Percentiles rank a stretch among this genome's conserved stretches.
Conservation (phyloP, 176 grass and related monocot species). For the Hyparrhenia diplandra region DNA sequence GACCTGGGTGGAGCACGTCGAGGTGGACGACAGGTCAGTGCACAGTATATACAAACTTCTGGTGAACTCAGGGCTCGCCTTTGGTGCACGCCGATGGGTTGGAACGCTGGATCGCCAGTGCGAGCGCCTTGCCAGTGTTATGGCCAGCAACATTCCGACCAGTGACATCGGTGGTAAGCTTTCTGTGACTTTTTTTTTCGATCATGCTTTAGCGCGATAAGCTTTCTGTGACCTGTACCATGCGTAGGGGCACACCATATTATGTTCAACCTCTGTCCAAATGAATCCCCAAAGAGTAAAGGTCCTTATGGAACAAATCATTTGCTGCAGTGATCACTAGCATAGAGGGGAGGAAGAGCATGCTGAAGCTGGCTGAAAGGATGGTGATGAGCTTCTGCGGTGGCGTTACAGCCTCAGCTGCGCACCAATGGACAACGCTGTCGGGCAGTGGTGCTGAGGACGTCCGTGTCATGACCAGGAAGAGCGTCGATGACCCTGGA, state of each 20-base stretch:
- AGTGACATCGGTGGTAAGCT: slow-evolving; percentile 76
- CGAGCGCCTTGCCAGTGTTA: slow-evolving; percentile 81
- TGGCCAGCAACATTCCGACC: slow-evolving; percentile 91
- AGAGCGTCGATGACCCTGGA: slow-evolving; percentile 89
- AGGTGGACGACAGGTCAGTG: slow-evolving; percentile 93
- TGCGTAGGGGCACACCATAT: too few relatives aligned
- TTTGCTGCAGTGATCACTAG: slow-evolving; percentile 69
- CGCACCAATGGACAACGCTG: slow-evolving; percentile 94
- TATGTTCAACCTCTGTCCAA: too few relatives aligned
- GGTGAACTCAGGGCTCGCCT: slow-evolving; percentile 81
- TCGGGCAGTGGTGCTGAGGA: slow-evolving; percentile 92
- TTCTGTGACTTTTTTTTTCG: too few relatives aligned
- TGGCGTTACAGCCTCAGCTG: slow-evolving; percentile 78
- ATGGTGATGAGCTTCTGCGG: slow-evolving; percentile 98
- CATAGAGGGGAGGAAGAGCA: slow-evolving; percentile 90
- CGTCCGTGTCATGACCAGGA: slow-evolving; percentile 94
- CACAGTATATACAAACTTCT: slow-evolving; percentile 80
- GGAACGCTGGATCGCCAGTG: slow-evolving; percentile 82
- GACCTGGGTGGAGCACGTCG: slow-evolving; percentile 93
- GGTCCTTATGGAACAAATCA: neutral
- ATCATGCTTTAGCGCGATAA: too few relatives aligned
- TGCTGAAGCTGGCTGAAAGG: slow-evolving; percentile 95
- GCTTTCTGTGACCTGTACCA: too few relatives aligned
- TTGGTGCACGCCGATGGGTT: slow-evolving; percentile 79
- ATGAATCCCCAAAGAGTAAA: neutral